These are phyloP conservation scores for Metschnikowia cerradonensis DNA, from an alignment of 805 yeast genomes.

Conservation along the genomic window DNA sequence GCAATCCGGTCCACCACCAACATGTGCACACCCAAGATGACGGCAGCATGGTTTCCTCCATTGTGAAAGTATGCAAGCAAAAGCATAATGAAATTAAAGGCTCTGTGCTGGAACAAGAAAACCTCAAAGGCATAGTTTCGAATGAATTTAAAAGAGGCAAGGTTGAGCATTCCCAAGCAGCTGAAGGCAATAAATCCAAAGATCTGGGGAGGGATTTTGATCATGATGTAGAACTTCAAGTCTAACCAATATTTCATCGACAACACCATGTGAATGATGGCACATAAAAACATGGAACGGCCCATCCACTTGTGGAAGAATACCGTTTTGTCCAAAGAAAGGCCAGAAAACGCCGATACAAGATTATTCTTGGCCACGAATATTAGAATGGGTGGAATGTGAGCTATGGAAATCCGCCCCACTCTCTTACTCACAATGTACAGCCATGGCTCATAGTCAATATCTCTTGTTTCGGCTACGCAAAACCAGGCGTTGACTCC, in stretches of 20 bases:
- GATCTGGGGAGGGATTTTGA: conserved; percentile 46
- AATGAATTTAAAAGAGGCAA: conserved; percentile 33
- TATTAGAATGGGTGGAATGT: conserved; percentile 35
- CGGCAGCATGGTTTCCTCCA: conserved; percentile 28
- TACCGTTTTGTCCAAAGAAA: conserved; percentile 36
- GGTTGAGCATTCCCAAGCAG: conserved; percentile 32
- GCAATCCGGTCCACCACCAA: conserved; percentile 40
- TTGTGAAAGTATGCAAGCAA: conserved; percentile 42
- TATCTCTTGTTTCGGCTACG: conserved; percentile 30
- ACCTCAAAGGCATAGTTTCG: conserved; percentile 40
- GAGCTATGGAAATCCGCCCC: conserved; percentile 38
- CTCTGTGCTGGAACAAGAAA: conserved; percentile 42
- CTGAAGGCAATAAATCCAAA: conserved; percentile 46
- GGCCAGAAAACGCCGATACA: conserved; percentile 37
- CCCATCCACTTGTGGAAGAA: conserved; percentile 46
- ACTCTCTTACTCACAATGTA: conserved; percentile 43
- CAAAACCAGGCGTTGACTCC: conserved; percentile 29
- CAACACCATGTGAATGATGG: conserved; percentile 33
- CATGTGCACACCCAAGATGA: conserved; percentile 39
- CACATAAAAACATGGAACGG: conserved; percentile 33
- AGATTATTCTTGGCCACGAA: conserved; percentile 39
- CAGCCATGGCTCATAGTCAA: conserved; percentile 35
- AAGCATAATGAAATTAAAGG: conserved; percentile 40
- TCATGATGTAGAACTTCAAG: conserved; percentile 35
- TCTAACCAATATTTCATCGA: conserved; percentile 39